Conservation (phyloP, 1,284 basidiomycete species). For the Trichosporon sp. region DNA sequence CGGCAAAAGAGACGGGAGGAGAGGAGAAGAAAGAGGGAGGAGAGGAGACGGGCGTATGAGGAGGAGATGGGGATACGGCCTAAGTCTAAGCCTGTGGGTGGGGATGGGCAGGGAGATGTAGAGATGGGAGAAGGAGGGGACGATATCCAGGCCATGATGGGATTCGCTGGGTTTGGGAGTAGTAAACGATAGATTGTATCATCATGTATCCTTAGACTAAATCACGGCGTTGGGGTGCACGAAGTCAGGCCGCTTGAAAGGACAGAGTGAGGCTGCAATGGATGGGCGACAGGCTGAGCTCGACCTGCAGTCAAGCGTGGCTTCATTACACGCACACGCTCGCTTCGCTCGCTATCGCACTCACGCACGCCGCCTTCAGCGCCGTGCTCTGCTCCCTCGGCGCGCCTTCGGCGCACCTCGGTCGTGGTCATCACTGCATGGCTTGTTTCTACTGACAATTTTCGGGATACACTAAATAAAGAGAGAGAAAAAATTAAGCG, state of each 20-base stretch:
- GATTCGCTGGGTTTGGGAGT: slow-evolving; percentile 78
- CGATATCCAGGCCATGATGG: slow-evolving; percentile 84
- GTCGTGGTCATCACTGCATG: background rate
- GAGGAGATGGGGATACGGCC: slow-evolving; percentile 17
- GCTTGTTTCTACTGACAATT: slow-evolving; percentile 3
- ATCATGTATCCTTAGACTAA: background rate
- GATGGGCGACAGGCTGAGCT: too few species aligned
- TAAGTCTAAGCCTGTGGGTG: slow-evolving; percentile 16
- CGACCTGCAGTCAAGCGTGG: too few species aligned
- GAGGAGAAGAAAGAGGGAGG: slow-evolving; percentile 27
- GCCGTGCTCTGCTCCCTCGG: background rate
- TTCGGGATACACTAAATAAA: background rate
- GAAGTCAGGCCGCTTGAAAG: too few species aligned
- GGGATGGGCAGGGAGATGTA: slow-evolving; percentile 14
- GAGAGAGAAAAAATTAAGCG: background rate
- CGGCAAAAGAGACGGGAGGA: slow-evolving; percentile 39
- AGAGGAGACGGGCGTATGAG: background rate
- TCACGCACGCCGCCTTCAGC: too few species aligned
- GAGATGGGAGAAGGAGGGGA: slow-evolving; percentile 38
- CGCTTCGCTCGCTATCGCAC: too few species aligned
- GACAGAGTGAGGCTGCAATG: too few species aligned
- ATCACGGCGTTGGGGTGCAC: too few species aligned
- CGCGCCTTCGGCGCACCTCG: background rate
- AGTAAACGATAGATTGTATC: slow-evolving; percentile 8
- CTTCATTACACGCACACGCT: too few species aligned